Conservation (phyloP, 163 green algal genomes). For the Prototheca stagnorum region DNA sequence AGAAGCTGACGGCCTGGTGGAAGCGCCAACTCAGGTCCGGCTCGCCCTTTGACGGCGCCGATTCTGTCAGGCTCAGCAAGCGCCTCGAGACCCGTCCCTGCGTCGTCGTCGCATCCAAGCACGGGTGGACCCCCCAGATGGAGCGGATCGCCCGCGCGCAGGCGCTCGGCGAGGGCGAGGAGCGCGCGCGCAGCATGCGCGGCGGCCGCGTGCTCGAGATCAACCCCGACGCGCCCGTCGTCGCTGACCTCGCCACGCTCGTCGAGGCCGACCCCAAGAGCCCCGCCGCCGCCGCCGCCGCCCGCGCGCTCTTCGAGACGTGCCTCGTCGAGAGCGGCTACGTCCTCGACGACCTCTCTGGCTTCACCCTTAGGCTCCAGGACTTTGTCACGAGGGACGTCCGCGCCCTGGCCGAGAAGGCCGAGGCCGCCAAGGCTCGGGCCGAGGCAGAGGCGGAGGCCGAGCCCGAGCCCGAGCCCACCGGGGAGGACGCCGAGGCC, state of each 20-base stretch:
- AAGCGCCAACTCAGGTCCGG: conserved; percentile 43
- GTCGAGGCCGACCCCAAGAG: conserved; percentile 34
- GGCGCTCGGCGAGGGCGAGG: conserved; percentile 24
- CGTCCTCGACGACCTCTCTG: conserved; percentile 15
- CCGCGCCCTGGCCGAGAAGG: conserved; percentile 1
- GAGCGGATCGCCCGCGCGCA: conserved; percentile 81
- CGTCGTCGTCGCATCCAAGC: conserved; percentile 83
- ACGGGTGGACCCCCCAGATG: conserved; percentile 92
- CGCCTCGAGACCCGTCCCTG: conserved; percentile 69
- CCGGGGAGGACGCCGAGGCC: not conserved
- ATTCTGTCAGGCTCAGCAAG: conserved; percentile 68
- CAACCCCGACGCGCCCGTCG: conserved; percentile 82
- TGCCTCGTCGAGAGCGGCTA: conserved; percentile 72
- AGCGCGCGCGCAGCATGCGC: conserved; percentile 37
- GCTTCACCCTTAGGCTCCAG: conserved; percentile 9
- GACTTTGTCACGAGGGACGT: conserved; percentile 4
- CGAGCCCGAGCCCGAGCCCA: not conserved
- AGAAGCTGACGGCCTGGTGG: conserved; percentile 82
- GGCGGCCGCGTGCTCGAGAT: conserved; percentile 83
- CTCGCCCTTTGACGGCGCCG: conserved; percentile 15
- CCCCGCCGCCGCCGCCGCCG: conserved; percentile 22
- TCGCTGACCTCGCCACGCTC: conserved; percentile 43
- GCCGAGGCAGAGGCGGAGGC: not conserved
- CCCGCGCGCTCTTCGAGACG: conserved; percentile 74
- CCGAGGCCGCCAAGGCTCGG: not conserved